Evolutionary conservation across 495 filamentous ascomycete species (phyloP).

Genomic region (Aspergillus nidulans): DNA sequence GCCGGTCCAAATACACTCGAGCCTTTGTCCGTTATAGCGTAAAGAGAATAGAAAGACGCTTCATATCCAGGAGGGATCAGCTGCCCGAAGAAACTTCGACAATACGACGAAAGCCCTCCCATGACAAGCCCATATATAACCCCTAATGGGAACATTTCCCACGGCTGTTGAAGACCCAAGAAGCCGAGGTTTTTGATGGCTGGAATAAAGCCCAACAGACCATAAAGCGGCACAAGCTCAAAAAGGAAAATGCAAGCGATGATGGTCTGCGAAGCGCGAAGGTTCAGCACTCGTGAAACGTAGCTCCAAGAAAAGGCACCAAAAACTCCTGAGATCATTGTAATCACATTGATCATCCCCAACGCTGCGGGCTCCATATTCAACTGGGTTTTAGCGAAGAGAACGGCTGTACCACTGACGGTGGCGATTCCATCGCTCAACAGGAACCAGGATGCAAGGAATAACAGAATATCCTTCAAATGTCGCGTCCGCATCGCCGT

Average conservation of each 20-base stretch:
- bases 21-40: slow-evolving; percentile 97
- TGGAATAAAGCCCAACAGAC: slow-evolving; percentile 83
- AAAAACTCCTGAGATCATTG: slow-evolving; percentile 72
- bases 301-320: slow-evolving; percentile 89
- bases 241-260: slow-evolving; percentile 85
- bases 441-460: slow-evolving; percentile 90
- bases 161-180: slow-evolving; percentile 81
- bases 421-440: slow-evolving; percentile 93
- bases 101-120: slow-evolving; percentile 89
- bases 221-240: slow-evolving; percentile 89
- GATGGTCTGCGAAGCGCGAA: slow-evolving; percentile 80
- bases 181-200: slow-evolving; percentile 69
- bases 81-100: slow-evolving; percentile 87
- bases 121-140: slow-evolving; percentile 91
- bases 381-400: slow-evolving; percentile 92
- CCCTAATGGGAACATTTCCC: slow-evolving; percentile 95
- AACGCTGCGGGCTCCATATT: slow-evolving; percentile 83
- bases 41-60: slow-evolving; percentile 93
- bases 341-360: slow-evolving; percentile 91
- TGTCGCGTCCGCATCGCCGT: slow-evolving; percentile 74
- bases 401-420: slow-evolving; percentile 86
- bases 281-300: slow-evolving; percentile 59
- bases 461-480: slow-evolving; percentile 81
- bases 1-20: slow-evolving; percentile 90
- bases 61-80: slow-evolving; percentile 91